Percentiles rank a stretch among this genome's conserved stretches.
These are phyloP conservation scores for Aspergillus nanangensis DNA, from an alignment of 495 filamentous ascomycete genomes.

Conservation along the genomic window DNA sequence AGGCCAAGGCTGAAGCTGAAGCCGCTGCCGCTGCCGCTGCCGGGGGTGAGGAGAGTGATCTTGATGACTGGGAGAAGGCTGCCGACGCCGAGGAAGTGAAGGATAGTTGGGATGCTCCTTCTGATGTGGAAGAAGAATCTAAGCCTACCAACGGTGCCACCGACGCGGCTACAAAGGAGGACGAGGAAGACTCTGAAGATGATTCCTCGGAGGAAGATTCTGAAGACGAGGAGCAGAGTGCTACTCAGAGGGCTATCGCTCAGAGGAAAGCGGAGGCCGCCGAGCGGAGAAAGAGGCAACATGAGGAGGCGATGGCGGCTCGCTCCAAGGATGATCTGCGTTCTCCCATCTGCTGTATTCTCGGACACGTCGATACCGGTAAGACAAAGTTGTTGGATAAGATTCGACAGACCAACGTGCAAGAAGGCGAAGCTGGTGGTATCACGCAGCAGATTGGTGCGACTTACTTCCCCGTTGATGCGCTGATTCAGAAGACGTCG, in stretches of 20 bases:
- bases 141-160: slow-evolving; percentile 22
- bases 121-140: slow-evolving; percentile 64
- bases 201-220: slow-evolving; percentile 44
- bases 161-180: slow-evolving; percentile 22
- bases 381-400: slow-evolving; percentile 99
- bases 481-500: slow-evolving; percentile 81
- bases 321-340: slow-evolving; percentile 91
- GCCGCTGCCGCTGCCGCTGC: slow-evolving; percentile 54
- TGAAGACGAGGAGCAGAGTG: slow-evolving; percentile 71
- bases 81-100: slow-evolving; percentile 78
- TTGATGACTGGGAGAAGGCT: slow-evolving; percentile 88
- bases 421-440: slow-evolving; percentile 98
- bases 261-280: slow-evolving; percentile 83
- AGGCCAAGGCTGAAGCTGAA: slow-evolving; percentile 55
- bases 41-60: slow-evolving; percentile 52
- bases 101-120: slow-evolving; percentile 90
- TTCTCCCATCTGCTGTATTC: slow-evolving; percentile 98
- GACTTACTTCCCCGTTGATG: slow-evolving; percentile 97
- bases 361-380: slow-evolving; percentile 99
- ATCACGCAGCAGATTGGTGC: slow-evolving; percentile 99
- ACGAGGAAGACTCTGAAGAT: slow-evolving; percentile 15
- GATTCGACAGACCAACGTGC: slow-evolving; percentile 97
- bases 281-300: slow-evolving; percentile 80
- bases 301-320: slow-evolving; percentile 87
- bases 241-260: slow-evolving; percentile 61